Evolutionary conservation across 1,284 basidiomycete genomes (phyloP).

Genomic region (Moesziomyces parantarcticus): DNA sequence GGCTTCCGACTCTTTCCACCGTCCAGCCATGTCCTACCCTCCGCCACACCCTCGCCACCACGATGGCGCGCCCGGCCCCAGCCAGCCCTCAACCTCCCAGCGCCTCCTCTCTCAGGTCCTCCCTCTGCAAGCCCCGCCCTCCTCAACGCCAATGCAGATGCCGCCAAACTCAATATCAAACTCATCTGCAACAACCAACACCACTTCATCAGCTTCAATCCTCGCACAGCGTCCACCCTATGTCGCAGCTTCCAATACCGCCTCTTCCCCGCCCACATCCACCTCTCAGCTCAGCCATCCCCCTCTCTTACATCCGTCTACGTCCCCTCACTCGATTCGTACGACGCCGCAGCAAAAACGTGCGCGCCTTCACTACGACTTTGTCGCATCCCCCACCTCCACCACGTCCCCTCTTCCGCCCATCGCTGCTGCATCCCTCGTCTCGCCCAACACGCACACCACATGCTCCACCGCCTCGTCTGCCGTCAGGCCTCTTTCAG

Average conservation of each 20-base stretch:
- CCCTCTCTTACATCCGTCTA: conserved; percentile 30
- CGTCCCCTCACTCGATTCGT: conserved; percentile 6
- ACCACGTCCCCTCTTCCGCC: conserved; percentile 11
- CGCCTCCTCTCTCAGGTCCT: conserved; percentile 23
- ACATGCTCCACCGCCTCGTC: conserved; percentile 11
- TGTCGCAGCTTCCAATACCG: background rate
- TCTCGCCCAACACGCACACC: conserved; percentile 10
- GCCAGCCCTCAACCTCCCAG: conserved; percentile 13
- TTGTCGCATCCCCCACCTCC: conserved; percentile 3
- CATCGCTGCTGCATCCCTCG: background rate
- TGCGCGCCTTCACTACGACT: conserved; percentile 3
- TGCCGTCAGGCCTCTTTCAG: conserved; percentile 28
- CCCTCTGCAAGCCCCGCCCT: conserved; percentile 8
- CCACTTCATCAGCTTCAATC: background rate
- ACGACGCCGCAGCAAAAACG: conserved; percentile 28
- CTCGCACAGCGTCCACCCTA: background rate
- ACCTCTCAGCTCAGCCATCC: conserved; percentile 31
- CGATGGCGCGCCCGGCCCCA: conserved; percentile 1
- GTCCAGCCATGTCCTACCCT: too few species aligned
- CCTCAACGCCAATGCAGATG: background rate
- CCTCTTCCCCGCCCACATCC: conserved; percentile 15
- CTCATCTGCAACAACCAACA: background rate
- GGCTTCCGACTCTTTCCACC: too few species aligned
- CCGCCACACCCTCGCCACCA: background rate
- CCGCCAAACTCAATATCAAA: background rate